Conservation (phyloP, 495 filamentous ascomycete species). For the Poronia punctata region DNA sequence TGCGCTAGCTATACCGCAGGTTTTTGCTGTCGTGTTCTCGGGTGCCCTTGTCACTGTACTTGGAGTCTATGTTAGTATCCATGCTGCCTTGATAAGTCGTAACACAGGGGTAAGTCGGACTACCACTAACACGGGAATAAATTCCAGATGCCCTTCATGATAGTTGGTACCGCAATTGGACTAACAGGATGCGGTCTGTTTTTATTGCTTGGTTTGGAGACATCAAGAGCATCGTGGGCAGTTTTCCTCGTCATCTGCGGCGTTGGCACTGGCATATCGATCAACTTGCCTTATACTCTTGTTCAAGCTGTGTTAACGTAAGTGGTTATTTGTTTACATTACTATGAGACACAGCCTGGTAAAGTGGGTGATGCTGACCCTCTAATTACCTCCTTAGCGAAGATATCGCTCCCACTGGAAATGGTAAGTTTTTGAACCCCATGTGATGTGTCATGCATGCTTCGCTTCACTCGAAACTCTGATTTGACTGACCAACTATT, state of each 20-base stretch:
- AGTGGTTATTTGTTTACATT: background rate
- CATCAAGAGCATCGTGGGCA: slow-evolving; percentile 39
- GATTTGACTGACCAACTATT: background rate
- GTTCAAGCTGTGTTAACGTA: slow-evolving; percentile 1
- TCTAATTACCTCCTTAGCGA: too few relatives aligned
- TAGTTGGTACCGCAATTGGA: slow-evolving; percentile 27
- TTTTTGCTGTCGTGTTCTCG: slow-evolving; percentile 39
- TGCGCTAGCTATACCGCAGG: slow-evolving; percentile 59
- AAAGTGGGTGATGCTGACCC: too few relatives aligned
- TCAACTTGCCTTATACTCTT: slow-evolving; percentile 2
- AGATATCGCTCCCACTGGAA: slow-evolving; percentile 2
- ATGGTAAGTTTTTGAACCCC: too few relatives aligned
- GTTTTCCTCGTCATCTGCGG: slow-evolving; percentile 42
- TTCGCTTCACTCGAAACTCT: too few relatives aligned
- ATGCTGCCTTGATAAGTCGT: background rate
- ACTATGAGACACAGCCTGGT: too few relatives aligned
- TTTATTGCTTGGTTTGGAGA: slow-evolving; percentile 35
- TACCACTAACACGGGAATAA: slow-evolving; percentile 19
- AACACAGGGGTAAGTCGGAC: slow-evolving; percentile 31
- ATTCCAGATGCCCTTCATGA: slow-evolving; percentile 9
- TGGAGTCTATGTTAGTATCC: slow-evolving; percentile 33
- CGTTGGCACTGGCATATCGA: slow-evolving; percentile 1
- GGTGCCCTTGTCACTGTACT: slow-evolving; percentile 34
- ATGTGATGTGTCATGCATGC: too few relatives aligned
- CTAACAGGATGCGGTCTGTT: slow-evolving; percentile 43